phyloP scores from a whole-genome alignment of 345 rosid genomes.

The Trapa bicornis region DNA sequence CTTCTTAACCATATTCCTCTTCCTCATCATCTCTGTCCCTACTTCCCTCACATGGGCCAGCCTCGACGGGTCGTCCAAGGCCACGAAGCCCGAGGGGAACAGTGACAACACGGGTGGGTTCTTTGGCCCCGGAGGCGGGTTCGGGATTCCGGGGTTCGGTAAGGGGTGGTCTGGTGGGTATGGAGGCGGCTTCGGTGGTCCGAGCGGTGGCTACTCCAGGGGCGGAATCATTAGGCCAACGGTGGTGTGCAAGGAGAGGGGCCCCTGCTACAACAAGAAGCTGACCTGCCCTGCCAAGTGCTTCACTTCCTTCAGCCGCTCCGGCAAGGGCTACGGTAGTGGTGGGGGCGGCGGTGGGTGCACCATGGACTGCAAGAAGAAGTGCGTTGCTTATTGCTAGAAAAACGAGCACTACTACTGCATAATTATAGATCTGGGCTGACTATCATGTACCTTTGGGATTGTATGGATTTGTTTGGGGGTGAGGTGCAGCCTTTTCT shows the following conservation, averaged over 20 bases:
- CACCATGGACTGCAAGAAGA: conserved; percentile 90
- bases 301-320: conserved; percentile 65
- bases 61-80: conserved; percentile 4
- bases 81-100: background rate
- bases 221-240: conserved; percentile 51
- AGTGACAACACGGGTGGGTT: background rate
- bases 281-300: conserved; percentile 91
- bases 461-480: background rate
- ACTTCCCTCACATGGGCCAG: conserved; percentile 8
- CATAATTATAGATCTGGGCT: background rate
- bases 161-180: conserved; percentile 13
- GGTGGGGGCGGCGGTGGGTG: conserved; percentile 98
- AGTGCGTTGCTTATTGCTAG: conserved; percentile 79
- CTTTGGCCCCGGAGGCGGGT: conserved; percentile 12
- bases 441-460: background rate
- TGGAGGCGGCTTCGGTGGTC: conserved; percentile 14
- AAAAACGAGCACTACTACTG: background rate
- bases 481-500: background rate
- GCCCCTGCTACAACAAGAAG: conserved; percentile 76
- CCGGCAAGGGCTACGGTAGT: conserved; percentile 83
- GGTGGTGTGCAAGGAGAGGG: conserved; percentile 62
- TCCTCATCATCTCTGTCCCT: conserved; percentile 3
- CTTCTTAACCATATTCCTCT: background rate
- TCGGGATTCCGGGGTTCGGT: conserved; percentile 12
- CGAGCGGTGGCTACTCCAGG: conserved; percentile 48